Percentiles rank a stretch among this genome's conserved stretches.
Evolutionary conservation across 2,329 filamentous ascomycete genomes (phyloP).

Genomic region (Verticillium alfalfae): DNA sequence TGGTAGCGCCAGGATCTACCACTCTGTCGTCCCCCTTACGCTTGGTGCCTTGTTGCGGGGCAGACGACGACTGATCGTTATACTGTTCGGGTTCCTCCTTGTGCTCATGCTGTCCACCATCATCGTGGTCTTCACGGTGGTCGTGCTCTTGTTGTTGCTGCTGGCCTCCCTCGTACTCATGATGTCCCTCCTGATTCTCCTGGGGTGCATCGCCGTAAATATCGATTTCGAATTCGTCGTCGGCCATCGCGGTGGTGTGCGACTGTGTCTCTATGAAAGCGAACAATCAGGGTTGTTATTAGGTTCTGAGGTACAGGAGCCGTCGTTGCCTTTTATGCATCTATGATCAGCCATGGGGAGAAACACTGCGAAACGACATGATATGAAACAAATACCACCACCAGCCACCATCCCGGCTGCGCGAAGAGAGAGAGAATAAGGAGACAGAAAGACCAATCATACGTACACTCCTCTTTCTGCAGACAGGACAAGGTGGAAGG

Average conservation of each 20-base stretch:
- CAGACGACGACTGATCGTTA: constrained; percentile 8
- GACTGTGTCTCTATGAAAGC: constrained; percentile 5
- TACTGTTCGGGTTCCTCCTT: constrained; percentile 23
- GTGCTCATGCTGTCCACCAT: constrained; percentile 20
- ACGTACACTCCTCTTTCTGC: constrained; percentile 47
- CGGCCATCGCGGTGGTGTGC: constrained; percentile 47
- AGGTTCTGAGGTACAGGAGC: constrained; percentile 29
- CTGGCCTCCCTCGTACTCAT: constrained; percentile 31
- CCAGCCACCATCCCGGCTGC: constrained; percentile 3
- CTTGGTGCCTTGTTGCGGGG: constrained; percentile 51
- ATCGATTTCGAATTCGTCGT: constrained; percentile 69
- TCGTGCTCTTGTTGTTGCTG: constrained; percentile 33
- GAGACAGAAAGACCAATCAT: constrained; percentile 32
- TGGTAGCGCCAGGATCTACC: constrained; percentile 54
- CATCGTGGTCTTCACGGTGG: constrained; percentile 19
- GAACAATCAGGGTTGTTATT: constrained; percentile 11
- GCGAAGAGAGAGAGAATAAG: constrained; percentile 19
- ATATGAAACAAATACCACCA: constrained; percentile 2
- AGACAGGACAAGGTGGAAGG: constrained; percentile 13
- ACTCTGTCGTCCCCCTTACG: constrained; percentile 56
- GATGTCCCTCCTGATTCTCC: constrained; percentile 30
- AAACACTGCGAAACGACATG: neutral
- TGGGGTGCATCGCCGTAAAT: constrained; percentile 58
- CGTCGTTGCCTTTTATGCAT: constrained; percentile 20
- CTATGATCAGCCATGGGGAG: constrained; percentile 24